Evolutionary conservation across 208 protist species (phyloP), one percentile per base, ranked within the genome.

Genomic region (Crithidia thermophila): DNA sequence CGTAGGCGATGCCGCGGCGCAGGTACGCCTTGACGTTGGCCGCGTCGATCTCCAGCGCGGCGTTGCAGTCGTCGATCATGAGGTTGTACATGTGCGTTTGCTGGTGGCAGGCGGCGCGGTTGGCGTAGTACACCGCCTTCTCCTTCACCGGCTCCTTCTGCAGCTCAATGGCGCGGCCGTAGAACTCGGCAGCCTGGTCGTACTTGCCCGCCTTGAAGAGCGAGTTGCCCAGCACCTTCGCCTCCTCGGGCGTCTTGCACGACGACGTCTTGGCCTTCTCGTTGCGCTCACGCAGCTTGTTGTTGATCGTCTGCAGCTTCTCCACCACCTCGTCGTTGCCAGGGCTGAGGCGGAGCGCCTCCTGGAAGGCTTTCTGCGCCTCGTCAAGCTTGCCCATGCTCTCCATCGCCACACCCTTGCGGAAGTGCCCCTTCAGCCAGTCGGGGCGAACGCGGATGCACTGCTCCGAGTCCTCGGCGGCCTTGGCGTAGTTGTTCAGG

Each of bases 391-490:
- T 76, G 50, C 73, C 70, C 72, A 96, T 66, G 56, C 70, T 70
- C 70, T 94, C 68, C 52, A 95, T 79, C 4, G 94, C 88, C 0
- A 88, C 49, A 37, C 81, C 94, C 62, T 95, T 96, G 61, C 94
- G 76, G 64, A 94, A 98, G 73, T 94, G 77, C 30, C 94, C 94
- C 72, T 98, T 98, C 13, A 98, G 71, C 94, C 94, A 98, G 57
- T 79, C 66, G 10, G 94, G 94, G 34, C 80, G 82, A 16, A 92
- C 70, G n/a, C 65, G 63, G 60, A 98, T 95, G 81, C 94, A 98
- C 39, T 67, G 72, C 28, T 96, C 85, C 7, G 94, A 63, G 64
- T 98, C 94, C 34, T 79, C 78, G 11, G 85, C 46, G 11, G 91
- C 88, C 40, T 94, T 92, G 37, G 76, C 62, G 30, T 79, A 94